phyloP scores from a whole-genome alignment of 2,329 filamentous ascomycete genomes.

The Epichloe amarillans region DNA sequence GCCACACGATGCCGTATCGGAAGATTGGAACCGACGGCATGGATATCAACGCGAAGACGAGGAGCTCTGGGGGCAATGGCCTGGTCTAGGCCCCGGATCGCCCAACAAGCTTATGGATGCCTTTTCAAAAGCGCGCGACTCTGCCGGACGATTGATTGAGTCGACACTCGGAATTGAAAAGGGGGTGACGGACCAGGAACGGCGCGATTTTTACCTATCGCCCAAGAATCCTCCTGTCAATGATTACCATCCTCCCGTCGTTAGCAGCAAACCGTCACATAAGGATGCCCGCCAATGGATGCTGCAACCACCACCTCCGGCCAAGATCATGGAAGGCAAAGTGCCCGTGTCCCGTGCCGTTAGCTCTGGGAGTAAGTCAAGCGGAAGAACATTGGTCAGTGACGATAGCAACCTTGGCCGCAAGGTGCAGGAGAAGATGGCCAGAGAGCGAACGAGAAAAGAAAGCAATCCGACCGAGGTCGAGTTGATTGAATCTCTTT shows the following conservation, averaged over 20 bases:
- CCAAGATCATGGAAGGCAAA: constrained; percentile 84
- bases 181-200: constrained; percentile 35
- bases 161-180: constrained; percentile 39
- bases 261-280: constrained; percentile 58
- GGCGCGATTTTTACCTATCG: constrained; percentile 48
- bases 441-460: constrained; percentile 32
- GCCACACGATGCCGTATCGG: constrained; percentile 26
- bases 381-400: constrained; percentile 27
- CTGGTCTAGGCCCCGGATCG: constrained; percentile 22
- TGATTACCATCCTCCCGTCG: constrained; percentile 73
- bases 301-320: constrained; percentile 81
- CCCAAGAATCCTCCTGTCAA: constrained; percentile 62
- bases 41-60: constrained; percentile 83
- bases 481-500: constrained; percentile 31
- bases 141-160: constrained; percentile 40
- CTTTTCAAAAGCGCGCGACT: constrained; percentile 44
- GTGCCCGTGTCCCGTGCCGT: constrained; percentile 52
- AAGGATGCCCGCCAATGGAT: constrained; percentile 74
- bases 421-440: constrained; percentile 30
- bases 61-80: constrained; percentile 57
- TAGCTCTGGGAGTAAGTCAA: constrained; percentile 41
- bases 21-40: constrained; percentile 57
- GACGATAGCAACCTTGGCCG: constrained; percentile 31
- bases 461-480: constrained; percentile 27
- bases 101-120: constrained; percentile 45